Conservation (phyloP, 306 rosid genomes). For the Trifolium pratense region DNA sequence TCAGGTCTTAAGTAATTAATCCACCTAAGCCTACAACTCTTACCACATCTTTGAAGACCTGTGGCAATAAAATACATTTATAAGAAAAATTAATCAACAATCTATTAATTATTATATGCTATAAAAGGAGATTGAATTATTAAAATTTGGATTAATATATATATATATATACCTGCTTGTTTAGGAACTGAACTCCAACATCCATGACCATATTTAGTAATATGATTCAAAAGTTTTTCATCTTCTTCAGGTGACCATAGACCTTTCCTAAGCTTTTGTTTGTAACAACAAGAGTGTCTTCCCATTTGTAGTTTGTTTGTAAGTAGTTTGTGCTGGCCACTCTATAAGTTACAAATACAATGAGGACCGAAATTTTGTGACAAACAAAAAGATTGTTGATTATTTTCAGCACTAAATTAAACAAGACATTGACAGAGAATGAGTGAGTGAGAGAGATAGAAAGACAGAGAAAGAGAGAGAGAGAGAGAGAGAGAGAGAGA, state of each 20-base stretch:
- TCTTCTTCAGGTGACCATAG: constrained; percentile 73
- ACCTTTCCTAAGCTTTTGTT: constrained; percentile 70
- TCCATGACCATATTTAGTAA: constrained; percentile 61
- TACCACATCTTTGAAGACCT: constrained; percentile 74
- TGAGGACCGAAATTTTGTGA: constrained; percentile 37
- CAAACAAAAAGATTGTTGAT: constrained; percentile 42
- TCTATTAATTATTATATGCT: not conserved
- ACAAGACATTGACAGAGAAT: constrained; percentile 41
- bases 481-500: constrained; percentile 38
- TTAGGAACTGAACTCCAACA: constrained; percentile 75
- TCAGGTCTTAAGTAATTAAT: constrained; percentile 69
- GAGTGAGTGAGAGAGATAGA: constrained; percentile 42
- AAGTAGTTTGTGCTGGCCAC: not conserved
- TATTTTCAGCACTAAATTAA: constrained; percentile 20
- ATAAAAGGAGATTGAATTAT: constrained; percentile 1
- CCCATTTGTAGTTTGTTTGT: constrained; percentile 48
- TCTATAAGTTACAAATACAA: not conserved
- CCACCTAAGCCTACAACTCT: constrained; percentile 75
- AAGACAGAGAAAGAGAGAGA: constrained; percentile 3
- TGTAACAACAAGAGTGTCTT: constrained; percentile 71
- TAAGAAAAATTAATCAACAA: not conserved
- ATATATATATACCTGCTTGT: constrained; percentile 64
- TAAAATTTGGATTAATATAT: constrained; percentile 4
- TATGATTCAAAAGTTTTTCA: constrained; percentile 63
- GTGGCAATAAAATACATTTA: constrained; percentile 30